A percentile compares a stretch with the other conserved stretches of the same genome.
Conservation (phyloP, 2,329 filamentous ascomycete genomes). For the Fusarium neocosmosporiellum region DNA sequence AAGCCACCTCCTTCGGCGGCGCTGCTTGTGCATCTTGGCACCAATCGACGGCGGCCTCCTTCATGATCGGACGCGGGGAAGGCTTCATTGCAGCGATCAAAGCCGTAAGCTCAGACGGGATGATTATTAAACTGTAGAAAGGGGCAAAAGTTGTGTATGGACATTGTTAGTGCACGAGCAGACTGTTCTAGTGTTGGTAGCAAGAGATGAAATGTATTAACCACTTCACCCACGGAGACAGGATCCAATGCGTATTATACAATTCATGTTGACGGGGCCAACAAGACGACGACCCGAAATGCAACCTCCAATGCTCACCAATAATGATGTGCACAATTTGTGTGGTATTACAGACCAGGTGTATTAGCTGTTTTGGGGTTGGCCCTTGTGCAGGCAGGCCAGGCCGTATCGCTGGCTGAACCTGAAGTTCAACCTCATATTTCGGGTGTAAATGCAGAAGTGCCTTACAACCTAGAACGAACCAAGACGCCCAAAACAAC, state of each 20-base stretch:
- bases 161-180: neutral
- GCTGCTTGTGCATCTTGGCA: neutral
- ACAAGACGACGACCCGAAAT: neutral
- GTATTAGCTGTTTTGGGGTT: constrained; percentile 43
- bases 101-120: constrained; percentile 6
- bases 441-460: constrained; percentile 47
- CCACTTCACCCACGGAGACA: too few species aligned
- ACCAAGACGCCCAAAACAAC: constrained; percentile 26
- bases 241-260: neutral
- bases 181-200: neutral
- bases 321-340: constrained; percentile 14
- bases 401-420: constrained; percentile 20
- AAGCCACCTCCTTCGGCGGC: constrained; percentile 28
- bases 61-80: constrained; percentile 8
- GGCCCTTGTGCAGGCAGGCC: constrained; percentile 23
- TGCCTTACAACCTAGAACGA: constrained; percentile 36
- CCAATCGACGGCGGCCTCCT: constrained; percentile 10
- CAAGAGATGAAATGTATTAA: neutral
- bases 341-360: constrained; percentile 8
- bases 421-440: constrained; percentile 44
- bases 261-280: neutral
- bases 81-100: neutral
- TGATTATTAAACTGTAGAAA: constrained; percentile 7
- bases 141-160: neutral
- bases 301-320: constrained; percentile 1